Evolutionary conservation across 805 yeast genomes (phyloP), one percentile per base, ranked within the genome.

Genomic region (Ogataea paradorogensis): DNA sequence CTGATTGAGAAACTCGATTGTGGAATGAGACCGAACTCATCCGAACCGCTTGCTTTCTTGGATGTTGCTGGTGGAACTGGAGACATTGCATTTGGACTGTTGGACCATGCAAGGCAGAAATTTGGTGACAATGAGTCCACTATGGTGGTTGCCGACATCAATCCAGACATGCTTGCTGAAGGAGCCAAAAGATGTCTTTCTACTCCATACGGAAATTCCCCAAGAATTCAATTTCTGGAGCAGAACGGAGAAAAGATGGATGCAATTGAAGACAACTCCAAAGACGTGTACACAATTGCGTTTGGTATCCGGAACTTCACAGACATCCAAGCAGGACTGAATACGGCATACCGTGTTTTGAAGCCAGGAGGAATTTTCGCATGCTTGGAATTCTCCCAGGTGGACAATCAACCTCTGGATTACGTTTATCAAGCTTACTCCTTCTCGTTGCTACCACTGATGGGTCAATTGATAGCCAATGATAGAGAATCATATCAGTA

Each of bases 61-160:
- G 99, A 93, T 63, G 98, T 93, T 42, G 99, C 99, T 20, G 99
- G 99, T 44, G 99, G 99, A 16, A 88, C 98, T 9, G 99, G 99
- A 33, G 99, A 93, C 59, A 91, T 93, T 64, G 99, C 99, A 1
- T 88, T 88, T 65, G 95, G 99, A 2, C 73, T 93, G 47, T 70
- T 93, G 46, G 96, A 89, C 55, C 96, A 93, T 64, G 98, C 98
- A 8, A 80, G 82, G 48, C 65, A 70, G 27, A 77, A 80, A 47
- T 87, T 80, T 58, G 82, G 84, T 42, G 99, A 93, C 65, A 72
- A 64, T 27, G 69, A 71, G 46, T 78, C 88, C 24, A 78, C 81
- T 18, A 93, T 93, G 93, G 87, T 90, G 7, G 78, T 93, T 34
- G 95, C 88, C 4, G 99, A 93, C 64, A 93, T 93, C 65, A 93